Percentiles rank a stretch among this genome's conserved stretches.
Conservation (phyloP, 1,284 basidiomycete species). For the Acaromyces ingoldii region DNA sequence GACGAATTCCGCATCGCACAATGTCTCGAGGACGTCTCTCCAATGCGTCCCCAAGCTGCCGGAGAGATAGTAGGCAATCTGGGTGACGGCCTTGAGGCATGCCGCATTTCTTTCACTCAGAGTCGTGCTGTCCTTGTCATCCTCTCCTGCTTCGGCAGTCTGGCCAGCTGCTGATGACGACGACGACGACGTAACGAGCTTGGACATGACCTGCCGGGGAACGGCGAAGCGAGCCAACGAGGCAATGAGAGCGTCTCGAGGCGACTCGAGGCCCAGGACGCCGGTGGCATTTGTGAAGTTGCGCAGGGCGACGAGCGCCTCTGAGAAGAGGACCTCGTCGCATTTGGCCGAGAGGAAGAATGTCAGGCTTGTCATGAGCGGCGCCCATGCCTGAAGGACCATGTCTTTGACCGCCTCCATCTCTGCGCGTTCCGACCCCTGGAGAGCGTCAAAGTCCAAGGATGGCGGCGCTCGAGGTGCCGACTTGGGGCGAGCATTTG, state of each 20-base stretch:
- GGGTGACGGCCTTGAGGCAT: conserved; percentile 76
- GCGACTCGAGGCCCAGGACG: conserved; percentile 74
- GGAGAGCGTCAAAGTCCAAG: conserved; percentile 58
- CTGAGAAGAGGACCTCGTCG: conserved; percentile 78
- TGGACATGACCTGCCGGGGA: conserved; percentile 54
- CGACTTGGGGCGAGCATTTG: conserved; percentile 63
- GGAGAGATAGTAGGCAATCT: conserved; percentile 73
- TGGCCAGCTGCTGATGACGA: background rate
- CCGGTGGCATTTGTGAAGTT: conserved; percentile 82
- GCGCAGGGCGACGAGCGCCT: conserved; percentile 73
- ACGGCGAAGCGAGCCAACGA: conserved; percentile 81
- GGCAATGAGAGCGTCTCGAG: conserved; percentile 86
- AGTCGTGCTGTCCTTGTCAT: background rate
- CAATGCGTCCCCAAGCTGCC: conserved; percentile 79
- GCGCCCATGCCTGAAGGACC: conserved; percentile 9
- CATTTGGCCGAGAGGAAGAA: conserved; percentile 84
- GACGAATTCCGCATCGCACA: conserved; percentile 29
- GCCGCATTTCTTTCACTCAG: conserved; percentile 70
- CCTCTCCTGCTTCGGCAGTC: conserved; percentile 1
- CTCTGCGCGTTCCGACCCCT: background rate
- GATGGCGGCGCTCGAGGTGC: conserved; percentile 66
- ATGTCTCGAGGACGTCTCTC: conserved; percentile 75
- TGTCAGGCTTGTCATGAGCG: conserved; percentile 56
- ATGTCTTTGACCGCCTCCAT: conserved; percentile 4
- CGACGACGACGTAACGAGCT: background rate